Conservation (phyloP, 176 grass and related monocot genomes). For the Hordeum marinum region DNA sequence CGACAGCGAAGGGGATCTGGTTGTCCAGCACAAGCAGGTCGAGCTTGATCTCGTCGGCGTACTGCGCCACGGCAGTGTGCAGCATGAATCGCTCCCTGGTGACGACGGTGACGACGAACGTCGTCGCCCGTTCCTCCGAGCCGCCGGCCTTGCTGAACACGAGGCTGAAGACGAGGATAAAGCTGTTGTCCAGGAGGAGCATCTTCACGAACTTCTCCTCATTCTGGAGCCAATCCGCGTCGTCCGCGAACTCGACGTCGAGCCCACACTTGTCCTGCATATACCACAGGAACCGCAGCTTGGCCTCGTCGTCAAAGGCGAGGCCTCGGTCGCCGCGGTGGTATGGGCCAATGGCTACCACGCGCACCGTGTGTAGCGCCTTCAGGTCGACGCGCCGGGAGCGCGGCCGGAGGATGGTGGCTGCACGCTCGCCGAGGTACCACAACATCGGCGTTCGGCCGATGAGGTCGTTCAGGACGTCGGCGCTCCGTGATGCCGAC, state of each 20-base stretch:
- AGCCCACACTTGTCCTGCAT: slow-evolving; percentile 11
- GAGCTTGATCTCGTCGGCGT: slow-evolving; percentile 31
- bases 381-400: no score
- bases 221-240: not conserved
- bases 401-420: no score
- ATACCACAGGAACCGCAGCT: slow-evolving; percentile 27
- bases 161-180: slow-evolving; percentile 15
- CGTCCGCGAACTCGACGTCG: not conserved
- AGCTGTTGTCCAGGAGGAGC: slow-evolving; percentile 48
- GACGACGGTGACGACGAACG: slow-evolving; percentile 12
- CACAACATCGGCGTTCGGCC: no score
- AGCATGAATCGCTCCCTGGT: slow-evolving; percentile 21
- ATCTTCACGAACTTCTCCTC: slow-evolving; percentile 36
- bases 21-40: slow-evolving; percentile 48
- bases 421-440: no score
- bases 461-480: no score
- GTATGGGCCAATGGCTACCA: slow-evolving; percentile 31
- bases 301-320: slow-evolving; percentile 24
- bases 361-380: no score
- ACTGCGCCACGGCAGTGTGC: slow-evolving; percentile 14
- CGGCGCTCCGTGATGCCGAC: no score
- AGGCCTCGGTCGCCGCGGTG: slow-evolving; percentile 9
- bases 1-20: slow-evolving; percentile 31
- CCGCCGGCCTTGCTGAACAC: slow-evolving; percentile 9
- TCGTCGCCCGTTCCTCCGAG: not conserved